Percentiles rank a stretch among this genome's conserved stretches.
Conservation (phyloP, 768 basidiomycete species). For the Tylopilus balloui region DNA sequence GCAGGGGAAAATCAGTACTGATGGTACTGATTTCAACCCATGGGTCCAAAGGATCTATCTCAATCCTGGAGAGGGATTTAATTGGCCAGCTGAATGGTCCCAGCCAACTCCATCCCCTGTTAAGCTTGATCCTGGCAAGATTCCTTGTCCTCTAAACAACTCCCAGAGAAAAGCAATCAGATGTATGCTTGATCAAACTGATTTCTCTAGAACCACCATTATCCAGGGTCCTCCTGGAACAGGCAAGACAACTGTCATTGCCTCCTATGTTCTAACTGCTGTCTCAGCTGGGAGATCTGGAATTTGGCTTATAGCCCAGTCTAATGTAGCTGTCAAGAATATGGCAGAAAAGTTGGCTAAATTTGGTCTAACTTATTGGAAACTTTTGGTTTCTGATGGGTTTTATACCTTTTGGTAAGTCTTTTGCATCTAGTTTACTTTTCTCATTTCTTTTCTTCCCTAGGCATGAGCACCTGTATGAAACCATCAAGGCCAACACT, state of each 20-base stretch:
- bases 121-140: slow-evolving; percentile 10
- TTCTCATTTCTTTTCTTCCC: not conserved
- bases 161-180: slow-evolving; percentile 38
- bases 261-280: slow-evolving; percentile 52
- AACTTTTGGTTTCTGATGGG: slow-evolving; percentile 64
- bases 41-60: slow-evolving; percentile 38
- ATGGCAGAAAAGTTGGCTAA: slow-evolving; percentile 76
- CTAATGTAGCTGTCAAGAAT: slow-evolving; percentile 86
- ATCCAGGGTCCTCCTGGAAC: slow-evolving; percentile 59
- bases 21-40: slow-evolving; percentile 30
- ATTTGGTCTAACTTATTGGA: slow-evolving; percentile 52
- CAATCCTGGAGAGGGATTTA: slow-evolving; percentile 23
- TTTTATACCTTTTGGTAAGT: slow-evolving; percentile 66
- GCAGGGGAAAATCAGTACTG: slow-evolving; percentile 30
- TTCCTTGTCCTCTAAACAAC: slow-evolving; percentile 33
- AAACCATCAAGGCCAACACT: slow-evolving; percentile 41
- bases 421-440: not conserved
- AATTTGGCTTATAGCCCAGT: slow-evolving; percentile 81
- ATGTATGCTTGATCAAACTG: slow-evolving; percentile 36
- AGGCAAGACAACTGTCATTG: slow-evolving; percentile 73
- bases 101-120: slow-evolving; percentile 16
- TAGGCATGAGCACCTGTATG: slow-evolving; percentile 83
- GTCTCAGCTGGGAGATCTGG: slow-evolving; percentile 39
- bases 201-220: slow-evolving; percentile 34
- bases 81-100: slow-evolving; percentile 37